A percentile compares a stretch with the other conserved stretches of the same genome.
Evolutionary conservation across 345 rosid species (phyloP).

Genomic region (Microthlaspi erraticum): DNA sequence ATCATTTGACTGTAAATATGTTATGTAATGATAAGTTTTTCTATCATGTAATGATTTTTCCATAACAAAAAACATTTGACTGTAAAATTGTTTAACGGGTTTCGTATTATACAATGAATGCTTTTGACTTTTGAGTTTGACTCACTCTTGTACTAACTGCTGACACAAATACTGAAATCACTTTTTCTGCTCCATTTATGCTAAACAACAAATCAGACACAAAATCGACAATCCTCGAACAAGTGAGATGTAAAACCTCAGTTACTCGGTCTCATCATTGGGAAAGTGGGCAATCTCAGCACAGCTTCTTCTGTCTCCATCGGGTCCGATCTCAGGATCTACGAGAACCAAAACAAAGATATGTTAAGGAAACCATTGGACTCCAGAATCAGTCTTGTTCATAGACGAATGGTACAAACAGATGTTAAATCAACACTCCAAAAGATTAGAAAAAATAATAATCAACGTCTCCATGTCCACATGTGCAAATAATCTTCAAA

Average conservation of each 20-base stretch:
- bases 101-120: too few species aligned
- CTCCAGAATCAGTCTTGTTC: neutral
- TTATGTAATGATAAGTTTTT: too few species aligned
- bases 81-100: too few species aligned
- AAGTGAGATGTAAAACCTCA: neutral
- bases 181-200: neutral
- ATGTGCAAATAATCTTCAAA: neutral
- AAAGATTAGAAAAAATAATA: too few species aligned
- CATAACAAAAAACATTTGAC: too few species aligned
- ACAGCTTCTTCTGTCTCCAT: constrained; percentile 79
- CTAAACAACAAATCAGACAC: neutral
- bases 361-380: neutral
- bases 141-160: neutral
- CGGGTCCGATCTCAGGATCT: constrained; percentile 80
- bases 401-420: too few species aligned
- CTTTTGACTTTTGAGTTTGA: too few species aligned
- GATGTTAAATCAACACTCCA: too few species aligned
- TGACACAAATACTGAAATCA: neutral
- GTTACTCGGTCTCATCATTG: constrained; percentile 32
- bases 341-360: neutral
- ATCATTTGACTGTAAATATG: too few species aligned
- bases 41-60: too few species aligned
- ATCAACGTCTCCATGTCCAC: neutral
- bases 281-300: constrained; percentile 65
- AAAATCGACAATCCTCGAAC: neutral